Conservation (phyloP, 139 green algal species). For the Volvox africanus region DNA sequence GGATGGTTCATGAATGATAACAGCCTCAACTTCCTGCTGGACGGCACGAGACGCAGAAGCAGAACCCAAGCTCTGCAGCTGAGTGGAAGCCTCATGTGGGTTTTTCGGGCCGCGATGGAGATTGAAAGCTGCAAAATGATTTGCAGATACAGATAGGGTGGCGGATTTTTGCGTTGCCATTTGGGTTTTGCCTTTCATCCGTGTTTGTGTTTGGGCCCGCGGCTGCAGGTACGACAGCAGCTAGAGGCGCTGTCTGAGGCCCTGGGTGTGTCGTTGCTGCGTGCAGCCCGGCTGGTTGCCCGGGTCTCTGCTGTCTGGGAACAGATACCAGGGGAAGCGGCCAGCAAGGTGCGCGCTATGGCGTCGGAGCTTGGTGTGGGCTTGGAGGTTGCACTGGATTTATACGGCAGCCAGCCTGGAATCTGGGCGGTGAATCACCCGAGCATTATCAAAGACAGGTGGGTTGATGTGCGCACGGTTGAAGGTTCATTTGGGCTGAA, state of each 20-base stretch:
- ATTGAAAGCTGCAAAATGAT: no score
- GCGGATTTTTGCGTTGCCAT: no score
- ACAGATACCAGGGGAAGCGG: constrained; percentile 38
- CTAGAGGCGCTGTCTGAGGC: constrained; percentile 41
- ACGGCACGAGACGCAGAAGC: no score
- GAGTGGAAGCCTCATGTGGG: no score
- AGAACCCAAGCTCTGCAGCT: no score
- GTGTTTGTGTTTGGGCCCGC: background rate
- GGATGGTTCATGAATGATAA: no score
- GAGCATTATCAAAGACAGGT: constrained; percentile 54
- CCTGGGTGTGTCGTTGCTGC: constrained; percentile 15
- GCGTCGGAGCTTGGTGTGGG: constrained; percentile 40
- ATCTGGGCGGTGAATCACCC: constrained; percentile 55
- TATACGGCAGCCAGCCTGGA: constrained; percentile 43
- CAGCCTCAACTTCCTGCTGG: no score
- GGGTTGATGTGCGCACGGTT: background rate
- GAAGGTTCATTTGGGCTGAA: no score
- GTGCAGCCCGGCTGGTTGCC: constrained; percentile 29
- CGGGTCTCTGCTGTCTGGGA: constrained; percentile 56
- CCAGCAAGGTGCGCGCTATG: constrained; percentile 42
- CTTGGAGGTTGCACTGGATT: constrained; percentile 9
- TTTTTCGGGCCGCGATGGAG: no score
- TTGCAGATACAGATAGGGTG: no score
- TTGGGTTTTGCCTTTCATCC: no score
- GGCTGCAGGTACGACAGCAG: constrained; percentile 14